phyloP scores from a whole-genome alignment of 1,284 basidiomycete species.

The Caloboletus inedulis region DNA sequence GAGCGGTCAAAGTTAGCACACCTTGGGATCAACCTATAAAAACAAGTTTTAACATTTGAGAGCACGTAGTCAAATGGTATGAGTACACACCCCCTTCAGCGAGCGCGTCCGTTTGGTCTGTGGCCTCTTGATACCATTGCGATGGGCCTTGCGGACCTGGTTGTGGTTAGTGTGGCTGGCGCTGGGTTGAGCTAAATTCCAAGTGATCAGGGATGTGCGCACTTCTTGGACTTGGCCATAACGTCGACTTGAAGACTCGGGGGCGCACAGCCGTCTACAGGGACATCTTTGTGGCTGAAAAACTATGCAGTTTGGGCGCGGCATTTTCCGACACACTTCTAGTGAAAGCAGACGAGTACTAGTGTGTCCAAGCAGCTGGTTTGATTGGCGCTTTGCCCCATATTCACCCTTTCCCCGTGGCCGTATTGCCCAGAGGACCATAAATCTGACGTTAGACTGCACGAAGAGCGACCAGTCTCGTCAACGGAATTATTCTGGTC shows the following conservation, averaged over 20 bases:
- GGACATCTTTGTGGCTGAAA: conserved; percentile 37
- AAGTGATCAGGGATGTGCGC: conserved; percentile 20
- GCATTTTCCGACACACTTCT: conserved; percentile 19
- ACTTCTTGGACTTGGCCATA: conserved; percentile 87
- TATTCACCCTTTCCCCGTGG: background rate
- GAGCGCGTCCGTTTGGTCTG: conserved; percentile 76
- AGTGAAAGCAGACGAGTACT: background rate
- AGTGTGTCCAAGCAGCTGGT: no score
- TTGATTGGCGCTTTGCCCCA: background rate
- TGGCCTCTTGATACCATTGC: conserved; percentile 92
- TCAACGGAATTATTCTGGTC: no score
- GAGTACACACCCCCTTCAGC: conserved; percentile 81
- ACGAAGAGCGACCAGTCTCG: background rate
- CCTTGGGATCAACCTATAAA: conserved; percentile 80
- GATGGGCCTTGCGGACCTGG: conserved; percentile 93
- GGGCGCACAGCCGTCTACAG: conserved; percentile 1
- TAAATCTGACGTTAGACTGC: background rate
- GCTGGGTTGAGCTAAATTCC: conserved; percentile 8
- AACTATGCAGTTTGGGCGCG: conserved; percentile 39
- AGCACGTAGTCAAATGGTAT: conserved; percentile 1
- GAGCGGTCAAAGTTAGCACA: conserved; percentile 33
- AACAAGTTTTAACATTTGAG: conserved; percentile 7
- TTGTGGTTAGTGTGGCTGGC: conserved; percentile 87
- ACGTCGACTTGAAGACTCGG: conserved; percentile 39
- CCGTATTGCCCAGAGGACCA: background rate